These are phyloP conservation scores for Irpex rosettiformis DNA, from an alignment of 1,284 basidiomycete genomes.

Conservation along the genomic window DNA sequence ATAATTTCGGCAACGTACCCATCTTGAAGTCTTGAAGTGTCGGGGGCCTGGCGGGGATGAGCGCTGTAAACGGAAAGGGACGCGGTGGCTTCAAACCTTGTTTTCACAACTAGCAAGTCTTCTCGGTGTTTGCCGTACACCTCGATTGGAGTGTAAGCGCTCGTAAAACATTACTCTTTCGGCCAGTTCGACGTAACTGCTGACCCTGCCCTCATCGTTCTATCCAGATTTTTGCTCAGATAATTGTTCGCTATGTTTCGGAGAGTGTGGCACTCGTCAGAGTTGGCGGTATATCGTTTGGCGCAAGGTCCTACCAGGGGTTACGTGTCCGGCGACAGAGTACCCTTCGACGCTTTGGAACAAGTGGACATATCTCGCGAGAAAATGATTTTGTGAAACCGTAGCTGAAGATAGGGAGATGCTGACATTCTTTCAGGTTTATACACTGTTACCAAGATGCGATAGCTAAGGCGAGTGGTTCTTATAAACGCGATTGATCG, in stretches of 20 bases:
- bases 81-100: slow-evolving; percentile 28
- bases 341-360: too few relatives aligned
- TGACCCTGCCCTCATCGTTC: neutral
- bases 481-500: too few relatives aligned
- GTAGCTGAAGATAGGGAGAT: too few relatives aligned
- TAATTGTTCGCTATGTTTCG: neutral
- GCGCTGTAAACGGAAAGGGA: slow-evolving; percentile 19
- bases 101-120: slow-evolving; percentile 26
- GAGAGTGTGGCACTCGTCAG: neutral
- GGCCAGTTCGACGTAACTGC: too few relatives aligned
- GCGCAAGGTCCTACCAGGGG: too few relatives aligned
- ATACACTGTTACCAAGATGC: too few relatives aligned
- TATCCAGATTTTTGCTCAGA: neutral
- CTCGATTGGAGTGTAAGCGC: neutral
- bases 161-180: neutral
- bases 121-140: slow-evolving; percentile 20
- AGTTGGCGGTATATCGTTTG: too few relatives aligned
- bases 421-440: too few relatives aligned
- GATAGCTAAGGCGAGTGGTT: too few relatives aligned
- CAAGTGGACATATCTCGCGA: too few relatives aligned
- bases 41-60: slow-evolving; percentile 24
- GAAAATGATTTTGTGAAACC: too few relatives aligned
- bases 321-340: too few relatives aligned
- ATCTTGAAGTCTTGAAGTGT: slow-evolving; percentile 56
- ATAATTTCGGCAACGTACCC: slow-evolving; percentile 43